Evolutionary conservation across 148 eudicot species (phyloP), one percentile per base, ranked within the genome.

Genomic region (Amaranthus hypochondriacus): DNA sequence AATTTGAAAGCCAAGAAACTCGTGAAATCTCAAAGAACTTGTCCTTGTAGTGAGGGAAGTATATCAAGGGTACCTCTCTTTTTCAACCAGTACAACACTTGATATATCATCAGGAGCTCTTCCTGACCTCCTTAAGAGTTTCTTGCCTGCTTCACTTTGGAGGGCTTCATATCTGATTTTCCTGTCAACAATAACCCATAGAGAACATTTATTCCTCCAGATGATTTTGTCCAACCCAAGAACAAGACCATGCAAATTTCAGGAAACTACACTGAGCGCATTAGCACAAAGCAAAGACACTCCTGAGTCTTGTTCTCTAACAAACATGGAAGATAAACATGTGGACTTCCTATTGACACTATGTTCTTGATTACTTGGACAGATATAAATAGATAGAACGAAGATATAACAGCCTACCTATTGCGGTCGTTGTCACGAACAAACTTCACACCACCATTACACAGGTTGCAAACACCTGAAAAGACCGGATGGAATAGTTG

Each of bases 101-200:
- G 99, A 96, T 82, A 96, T 92, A 68, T 96, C 99, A 82, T 96
- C 96, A 76, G 99, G 96, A 74, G 91, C 91, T 81, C 99, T 90
- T 75, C 96, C 95, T n/a, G 92, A 89, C 79, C 97, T 87, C 83
- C 80, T 84, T 21, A 96, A 77, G 55, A 96, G 78, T 53, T 82
- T 85, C 86, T 66, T 96, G 54, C 99, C 99, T 14, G 91, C 82
- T 78, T 90, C 97, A 78, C 99, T 96, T 76, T 96, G 97, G 39
- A 96, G 87, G 76, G 99, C 90, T 84, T 92, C 97, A 79, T 81
- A 96, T 79, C 99, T 89, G 15, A 96, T 96, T 58, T 44, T 85
- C 79, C 99, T 96, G 90, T 56, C 60, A 73, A 54, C 12, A 14
- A 49, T 4, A n/a, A 6, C 14, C 62, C 12, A 39, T 4, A 10